Base-by-base conservation (phyloP, 73 alveolate species). In the Urostyla sp. region DNA sequence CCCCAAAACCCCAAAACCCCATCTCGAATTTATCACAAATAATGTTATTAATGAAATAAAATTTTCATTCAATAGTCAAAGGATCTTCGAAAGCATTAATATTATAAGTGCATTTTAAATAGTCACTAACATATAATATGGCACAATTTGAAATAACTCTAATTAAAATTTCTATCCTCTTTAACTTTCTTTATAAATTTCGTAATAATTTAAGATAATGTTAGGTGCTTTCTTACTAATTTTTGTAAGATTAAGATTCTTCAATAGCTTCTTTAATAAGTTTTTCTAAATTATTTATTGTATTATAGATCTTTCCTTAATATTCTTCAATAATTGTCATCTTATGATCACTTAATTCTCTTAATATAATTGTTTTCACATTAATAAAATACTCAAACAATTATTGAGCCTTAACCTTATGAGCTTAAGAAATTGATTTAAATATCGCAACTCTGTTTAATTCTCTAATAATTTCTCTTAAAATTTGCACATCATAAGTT, bases 81-180 rank as follows among this genome's bases (percentile, higher is more conserved):
- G 90, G 90, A 48, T 80, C 77, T 27, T 80, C 78, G 37, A 67
- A 80, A 1, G 56, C 84, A 49, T 80, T 80, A 30, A 80, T 67
- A n/a, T 38, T 48, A 48, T 21, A 66, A 15, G 69, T 52, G 43
- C 77, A 30, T 43, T 48, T 44, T 35, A 63, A 20, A 35, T 80
- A 80, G n/a, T 80, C 90, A 66, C 82, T 56, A 18, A 43, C 28
- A 52, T 80, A 80, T 0, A 80, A 38, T 32, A 80, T 66, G 24
- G 66, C 63, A 30, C 76, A 37, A 67, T 80, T 80, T 18, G 83
- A 32, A 28, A 80, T 67, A 3, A 80, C 90, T 51, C 26, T 67
- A 30, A 80, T 27, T n/a, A 46, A 54, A 10, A 44, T 21, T 51
- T 80, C 90, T 16, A 80, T 21, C 23, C 52, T 6, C 67, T 66